These are phyloP conservation scores for Ogataea nitratoaversa DNA, from an alignment of 805 yeast species.

Conservation along the genomic window DNA sequence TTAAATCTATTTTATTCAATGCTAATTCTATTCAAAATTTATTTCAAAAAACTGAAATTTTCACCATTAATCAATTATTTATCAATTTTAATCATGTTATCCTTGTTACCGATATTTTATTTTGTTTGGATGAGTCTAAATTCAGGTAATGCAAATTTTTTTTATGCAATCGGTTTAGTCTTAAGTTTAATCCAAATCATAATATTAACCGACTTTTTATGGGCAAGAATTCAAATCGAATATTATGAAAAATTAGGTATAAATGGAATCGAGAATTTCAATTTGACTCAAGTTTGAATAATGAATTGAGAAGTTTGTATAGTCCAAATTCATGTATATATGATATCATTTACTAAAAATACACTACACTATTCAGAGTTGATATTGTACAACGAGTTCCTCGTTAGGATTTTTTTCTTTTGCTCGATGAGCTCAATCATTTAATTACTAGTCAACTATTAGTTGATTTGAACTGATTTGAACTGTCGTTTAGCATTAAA, in stretches of 20 bases:
- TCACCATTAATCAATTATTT: conserved; percentile 26
- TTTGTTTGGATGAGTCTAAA: conserved; percentile 93
- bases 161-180: conserved; percentile 86
- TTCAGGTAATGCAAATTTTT: conserved; percentile 93
- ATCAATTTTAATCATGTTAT: conserved; percentile 32
- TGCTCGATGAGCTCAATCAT: no score
- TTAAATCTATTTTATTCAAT: conserved; percentile 39
- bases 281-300: conserved; percentile 51
- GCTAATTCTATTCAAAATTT: conserved; percentile 27
- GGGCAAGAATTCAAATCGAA: conserved; percentile 74
- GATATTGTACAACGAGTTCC: no score
- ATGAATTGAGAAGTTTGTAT: no score
- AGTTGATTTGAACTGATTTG: no score
- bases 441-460: no score
- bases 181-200: conserved; percentile 68
- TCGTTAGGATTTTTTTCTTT: no score
- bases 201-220: conserved; percentile 68
- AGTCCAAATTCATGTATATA: no score
- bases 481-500: no score
- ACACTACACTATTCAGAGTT: no score
- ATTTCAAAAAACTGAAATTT: conserved; percentile 25
- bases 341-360: no score
- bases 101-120: conserved; percentile 83
- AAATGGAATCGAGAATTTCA: conserved; percentile 34
- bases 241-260: conserved; percentile 43